phyloP scores from a whole-genome alignment of 2,329 filamentous ascomycete species.

The Aspergillus piperis region DNA sequence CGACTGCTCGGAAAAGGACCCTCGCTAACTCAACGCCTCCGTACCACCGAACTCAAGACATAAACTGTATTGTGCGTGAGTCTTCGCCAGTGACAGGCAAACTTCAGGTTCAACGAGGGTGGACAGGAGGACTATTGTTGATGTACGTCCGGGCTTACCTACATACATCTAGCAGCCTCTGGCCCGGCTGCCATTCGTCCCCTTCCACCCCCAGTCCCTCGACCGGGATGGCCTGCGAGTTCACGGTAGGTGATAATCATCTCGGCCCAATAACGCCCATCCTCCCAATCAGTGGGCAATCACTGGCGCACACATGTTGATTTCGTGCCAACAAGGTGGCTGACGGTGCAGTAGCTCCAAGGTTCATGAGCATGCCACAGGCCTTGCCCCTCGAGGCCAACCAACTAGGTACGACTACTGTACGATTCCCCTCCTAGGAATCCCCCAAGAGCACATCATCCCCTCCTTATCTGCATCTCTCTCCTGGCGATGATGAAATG shows the following conservation, averaged over 20 bases:
- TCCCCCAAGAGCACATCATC: not conserved
- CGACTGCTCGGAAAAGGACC: not conserved
- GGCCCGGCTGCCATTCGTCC: not conserved
- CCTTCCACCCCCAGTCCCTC: not conserved
- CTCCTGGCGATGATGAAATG: too few species aligned
- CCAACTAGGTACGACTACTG: not conserved
- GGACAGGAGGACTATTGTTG: not conserved
- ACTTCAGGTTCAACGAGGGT: not conserved
- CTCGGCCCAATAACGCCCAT: constrained; percentile 14
- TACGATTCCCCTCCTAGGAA: not conserved
- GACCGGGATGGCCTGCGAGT: not conserved
- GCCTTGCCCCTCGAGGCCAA: not conserved
- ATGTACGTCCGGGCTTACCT: constrained; percentile 10
- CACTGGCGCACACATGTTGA: constrained; percentile 24
- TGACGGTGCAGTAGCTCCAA: constrained; percentile 26
- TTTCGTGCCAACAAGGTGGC: constrained; percentile 23
- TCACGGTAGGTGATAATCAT: constrained; percentile 6
- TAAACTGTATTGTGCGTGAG: not conserved
- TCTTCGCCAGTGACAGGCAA: constrained; percentile 1
- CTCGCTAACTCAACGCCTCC: not conserved
- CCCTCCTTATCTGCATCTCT: not conserved
- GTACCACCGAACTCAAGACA: not conserved
- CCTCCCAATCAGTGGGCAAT: constrained; percentile 18
- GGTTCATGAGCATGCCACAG: constrained; percentile 12
- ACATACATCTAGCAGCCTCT: constrained; percentile 7